Conservation (phyloP, 768 basidiomycete species). For the Sarcomyxa edulis region DNA sequence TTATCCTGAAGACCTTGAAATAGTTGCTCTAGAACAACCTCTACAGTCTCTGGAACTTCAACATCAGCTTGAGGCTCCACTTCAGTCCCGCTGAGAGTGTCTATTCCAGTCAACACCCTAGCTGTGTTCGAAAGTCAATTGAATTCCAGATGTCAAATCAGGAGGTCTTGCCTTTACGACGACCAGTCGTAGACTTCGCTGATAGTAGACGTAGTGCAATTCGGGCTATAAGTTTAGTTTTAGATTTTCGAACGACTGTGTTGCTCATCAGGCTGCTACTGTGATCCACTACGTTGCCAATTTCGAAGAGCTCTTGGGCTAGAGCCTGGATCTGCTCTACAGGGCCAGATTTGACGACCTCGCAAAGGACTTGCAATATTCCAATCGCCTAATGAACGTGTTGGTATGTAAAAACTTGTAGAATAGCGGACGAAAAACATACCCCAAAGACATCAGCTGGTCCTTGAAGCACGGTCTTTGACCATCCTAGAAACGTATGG, state of each 20-base stretch:
- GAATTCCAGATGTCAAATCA: not conserved
- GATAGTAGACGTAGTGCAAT: slow-evolving; percentile 61
- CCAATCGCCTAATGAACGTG: slow-evolving; percentile 52
- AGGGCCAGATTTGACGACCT: slow-evolving; percentile 62
- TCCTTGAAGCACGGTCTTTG: slow-evolving; percentile 29
- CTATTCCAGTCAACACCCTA: slow-evolving; percentile 18
- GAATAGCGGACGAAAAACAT: slow-evolving; percentile 13
- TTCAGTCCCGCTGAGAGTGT: slow-evolving; percentile 4
- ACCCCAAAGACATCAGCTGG: slow-evolving; percentile 49
- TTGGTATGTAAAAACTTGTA: slow-evolving; percentile 1
- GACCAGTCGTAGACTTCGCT: slow-evolving; percentile 26
- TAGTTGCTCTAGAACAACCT: slow-evolving; percentile 65
- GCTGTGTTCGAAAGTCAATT: slow-evolving; percentile 16
- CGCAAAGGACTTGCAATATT: slow-evolving; percentile 61
- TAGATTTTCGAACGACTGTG: slow-evolving; percentile 64
- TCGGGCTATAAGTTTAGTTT: slow-evolving; percentile 63
- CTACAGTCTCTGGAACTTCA: slow-evolving; percentile 78
- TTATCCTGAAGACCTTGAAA: slow-evolving; percentile 77
- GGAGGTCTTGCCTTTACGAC: slow-evolving; percentile 34
- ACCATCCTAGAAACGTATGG: slow-evolving; percentile 46
- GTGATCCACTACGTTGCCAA: slow-evolving; percentile 38
- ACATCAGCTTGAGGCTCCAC: slow-evolving; percentile 22
- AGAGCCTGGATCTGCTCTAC: slow-evolving; percentile 44
- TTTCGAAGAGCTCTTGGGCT: slow-evolving; percentile 35
- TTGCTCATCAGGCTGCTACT: slow-evolving; percentile 42